These are phyloP conservation scores for Talaromyces proteolyticus DNA, from an alignment of 495 filamentous ascomycete species.

Conservation along the genomic window DNA sequence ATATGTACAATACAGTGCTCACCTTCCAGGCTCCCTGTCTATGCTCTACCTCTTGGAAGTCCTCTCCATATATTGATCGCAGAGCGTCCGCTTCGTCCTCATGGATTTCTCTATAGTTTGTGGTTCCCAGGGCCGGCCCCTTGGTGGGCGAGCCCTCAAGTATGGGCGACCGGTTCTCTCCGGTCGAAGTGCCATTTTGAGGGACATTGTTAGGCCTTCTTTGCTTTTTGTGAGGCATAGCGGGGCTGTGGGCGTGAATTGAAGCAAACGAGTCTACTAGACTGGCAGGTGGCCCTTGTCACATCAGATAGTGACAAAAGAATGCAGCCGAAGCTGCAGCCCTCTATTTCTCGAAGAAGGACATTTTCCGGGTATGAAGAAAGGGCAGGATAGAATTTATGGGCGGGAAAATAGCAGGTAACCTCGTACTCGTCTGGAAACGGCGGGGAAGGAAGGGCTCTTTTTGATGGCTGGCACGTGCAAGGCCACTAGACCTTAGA, in stretches of 20 bases:
- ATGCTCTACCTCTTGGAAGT: slow-evolving; percentile 69
- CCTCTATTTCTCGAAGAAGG: slow-evolving; percentile 24
- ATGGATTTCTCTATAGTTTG: slow-evolving; percentile 80
- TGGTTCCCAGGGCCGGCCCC: slow-evolving; percentile 19
- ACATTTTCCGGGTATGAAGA: slow-evolving; percentile 9
- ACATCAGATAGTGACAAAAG: slow-evolving; percentile 26
- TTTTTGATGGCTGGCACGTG: background rate
- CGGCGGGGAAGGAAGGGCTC: slow-evolving; percentile 3
- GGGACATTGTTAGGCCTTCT: slow-evolving; percentile 29
- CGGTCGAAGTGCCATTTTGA: slow-evolving; percentile 23
- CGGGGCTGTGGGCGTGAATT: slow-evolving; percentile 27
- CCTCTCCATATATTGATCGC: slow-evolving; percentile 86
- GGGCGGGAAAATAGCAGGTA: background rate
- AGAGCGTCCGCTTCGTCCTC: slow-evolving; percentile 83
- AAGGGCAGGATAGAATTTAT: background rate
- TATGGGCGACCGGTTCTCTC: slow-evolving; percentile 26
- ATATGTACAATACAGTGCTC: slow-evolving; percentile 2
- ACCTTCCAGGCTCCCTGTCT: slow-evolving; percentile 85
- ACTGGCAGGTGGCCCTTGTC: slow-evolving; percentile 18
- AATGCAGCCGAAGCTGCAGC: slow-evolving; percentile 35
- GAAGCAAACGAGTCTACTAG: slow-evolving; percentile 6
- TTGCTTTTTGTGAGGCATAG: slow-evolving; percentile 47
- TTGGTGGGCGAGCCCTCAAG: slow-evolving; percentile 11
- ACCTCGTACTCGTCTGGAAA: slow-evolving; percentile 5
- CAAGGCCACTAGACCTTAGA: background rate